Conservation (phyloP, 805 yeast species). For the Ogataea methanolica region DNA sequence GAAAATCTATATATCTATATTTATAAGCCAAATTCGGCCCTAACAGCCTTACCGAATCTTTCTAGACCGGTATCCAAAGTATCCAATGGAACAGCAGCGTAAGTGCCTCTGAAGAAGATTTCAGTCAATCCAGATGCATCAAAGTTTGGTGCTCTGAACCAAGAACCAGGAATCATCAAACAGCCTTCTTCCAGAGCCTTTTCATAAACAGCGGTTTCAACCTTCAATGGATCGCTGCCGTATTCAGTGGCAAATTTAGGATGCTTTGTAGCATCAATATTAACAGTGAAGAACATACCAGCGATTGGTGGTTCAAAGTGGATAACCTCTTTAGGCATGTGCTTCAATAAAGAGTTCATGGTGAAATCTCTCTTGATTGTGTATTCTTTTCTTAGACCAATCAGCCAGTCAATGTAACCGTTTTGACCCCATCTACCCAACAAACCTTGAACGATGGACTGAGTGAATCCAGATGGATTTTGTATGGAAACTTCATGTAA, state of each 20-base stretch:
- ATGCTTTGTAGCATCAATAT: constrained; percentile 72
- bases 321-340: constrained; percentile 44
- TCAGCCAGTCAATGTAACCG: constrained; percentile 87
- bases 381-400: constrained; percentile 76
- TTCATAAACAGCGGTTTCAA: constrained; percentile 62
- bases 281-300: constrained; percentile 81
- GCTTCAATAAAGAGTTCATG: constrained; percentile 63
- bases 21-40: constrained; percentile 46
- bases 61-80: constrained; percentile 55
- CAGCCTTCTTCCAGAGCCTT: constrained; percentile 55
- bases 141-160: constrained; percentile 63
- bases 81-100: constrained; percentile 78
- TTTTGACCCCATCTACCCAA: constrained; percentile 85
- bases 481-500: constrained; percentile 80
- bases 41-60: constrained; percentile 62
- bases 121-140: constrained; percentile 39
- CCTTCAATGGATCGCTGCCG: constrained; percentile 54
- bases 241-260: constrained; percentile 62
- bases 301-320: constrained; percentile 62
- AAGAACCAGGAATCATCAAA: constrained; percentile 77
- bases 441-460: constrained; percentile 62
- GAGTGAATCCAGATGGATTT: constrained; percentile 76
- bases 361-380: constrained; percentile 85
- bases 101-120: constrained; percentile 81
- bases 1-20: too few relatives aligned